Base-by-base conservation (phyloP, 352 stramenopile species). In the Achlya hypogyna region DNA sequence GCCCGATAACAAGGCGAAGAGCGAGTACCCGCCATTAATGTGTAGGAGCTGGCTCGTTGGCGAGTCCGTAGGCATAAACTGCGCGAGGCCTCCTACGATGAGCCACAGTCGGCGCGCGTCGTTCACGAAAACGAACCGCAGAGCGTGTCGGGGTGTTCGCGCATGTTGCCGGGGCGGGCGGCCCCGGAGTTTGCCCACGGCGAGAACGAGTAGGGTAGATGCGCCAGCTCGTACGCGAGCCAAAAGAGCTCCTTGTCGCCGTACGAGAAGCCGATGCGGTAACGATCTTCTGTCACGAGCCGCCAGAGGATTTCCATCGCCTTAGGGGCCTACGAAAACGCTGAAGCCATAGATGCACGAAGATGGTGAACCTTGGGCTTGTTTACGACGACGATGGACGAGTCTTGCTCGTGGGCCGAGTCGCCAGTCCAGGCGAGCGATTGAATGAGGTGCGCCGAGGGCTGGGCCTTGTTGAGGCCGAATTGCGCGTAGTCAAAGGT, bases 401-500 rank as follows among this genome's bases (percentile, higher is more conserved):
- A 87, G 47, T 87, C 78, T 70, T 80, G 72, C 35, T 88, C 79
- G 58, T 88, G 81, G 58, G 73, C 82, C 28, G 78, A 76, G 51
- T 78, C 71, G 14, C 62, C 75, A 8, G 53, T 51, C 51, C 78
- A 89, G 0, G 74, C 76, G 58, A 77, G 78, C 5, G 75, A 83
- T 9, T 78, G 31, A 14, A 76, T 49, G 28, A 84, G 65, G 28
- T 84, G 79, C 31, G 73, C 23, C 28, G 62, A 62, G 9, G 31
- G 51, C 27, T 38, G 23, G n/a, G 23, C 12, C 20, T 45, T 53
- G 10, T 63, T 23, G 18, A 69, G 27, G 4, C 62, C 62, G 25
- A 64, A 63, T 23, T 9, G 12, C 8, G 34, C 54, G 29, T 65
- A 65, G 29, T 65, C 25, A 32, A 65, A 65, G 22, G 58, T 34